Percentiles rank a stretch among this genome's conserved stretches.
Conservation (phyloP, 192 early-diverging fungal species). For the Umbelopsis ramanniana region DNA sequence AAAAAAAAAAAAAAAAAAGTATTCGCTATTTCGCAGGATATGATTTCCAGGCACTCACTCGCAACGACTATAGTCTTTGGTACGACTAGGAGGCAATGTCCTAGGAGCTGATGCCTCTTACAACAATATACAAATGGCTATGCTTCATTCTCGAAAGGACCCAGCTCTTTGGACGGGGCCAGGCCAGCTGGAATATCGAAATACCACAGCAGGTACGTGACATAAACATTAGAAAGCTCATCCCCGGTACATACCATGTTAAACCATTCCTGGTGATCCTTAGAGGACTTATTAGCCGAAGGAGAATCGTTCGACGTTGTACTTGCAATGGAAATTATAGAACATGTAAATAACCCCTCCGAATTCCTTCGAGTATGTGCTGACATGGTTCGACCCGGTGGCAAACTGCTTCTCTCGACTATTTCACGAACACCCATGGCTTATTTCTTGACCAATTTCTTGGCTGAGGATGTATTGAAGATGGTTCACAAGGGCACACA, state of each 20-base stretch:
- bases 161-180: slow-evolving; percentile 56
- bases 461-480: slow-evolving; percentile 80
- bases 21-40: neutral
- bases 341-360: slow-evolving; percentile 82
- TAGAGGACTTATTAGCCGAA: slow-evolving; percentile 64
- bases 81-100: slow-evolving; percentile 74
- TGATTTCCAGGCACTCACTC: neutral
- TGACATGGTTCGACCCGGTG: slow-evolving; percentile 62
- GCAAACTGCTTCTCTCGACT: slow-evolving; percentile 82
- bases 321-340: slow-evolving; percentile 88
- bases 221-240: neutral
- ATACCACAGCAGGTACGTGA: slow-evolving; percentile 64
- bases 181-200: slow-evolving; percentile 61
- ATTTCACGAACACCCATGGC: slow-evolving; percentile 86
- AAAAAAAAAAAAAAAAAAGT: too few species aligned
- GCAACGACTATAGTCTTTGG: slow-evolving; percentile 61
- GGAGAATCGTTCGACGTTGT: slow-evolving; percentile 76
- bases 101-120: slow-evolving; percentile 83
- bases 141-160: slow-evolving; percentile 70
- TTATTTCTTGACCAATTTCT: slow-evolving; percentile 75
- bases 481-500: slow-evolving; percentile 88
- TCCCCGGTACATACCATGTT: too few species aligned
- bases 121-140: slow-evolving; percentile 86
- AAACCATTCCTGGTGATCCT: neutral
- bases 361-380: slow-evolving; percentile 72